Evolutionary conservation across 2,329 filamentous ascomycete species (phyloP).

Genomic region (Graphilbum fragrans): DNA sequence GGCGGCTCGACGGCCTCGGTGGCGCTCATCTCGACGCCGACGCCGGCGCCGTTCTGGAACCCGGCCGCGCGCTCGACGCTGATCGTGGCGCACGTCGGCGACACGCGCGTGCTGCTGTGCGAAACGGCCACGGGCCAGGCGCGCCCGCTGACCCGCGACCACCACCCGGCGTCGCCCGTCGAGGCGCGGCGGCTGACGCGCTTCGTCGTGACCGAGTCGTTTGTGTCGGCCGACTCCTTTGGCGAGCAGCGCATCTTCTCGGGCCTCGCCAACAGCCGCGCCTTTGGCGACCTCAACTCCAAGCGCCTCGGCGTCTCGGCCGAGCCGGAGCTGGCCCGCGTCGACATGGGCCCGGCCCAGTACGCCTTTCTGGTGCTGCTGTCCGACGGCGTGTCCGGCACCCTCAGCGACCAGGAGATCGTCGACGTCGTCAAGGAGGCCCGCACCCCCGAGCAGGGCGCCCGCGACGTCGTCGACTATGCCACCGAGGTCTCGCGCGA

Average conservation of each 20-base stretch:
- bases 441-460: slow-evolving; percentile 76
- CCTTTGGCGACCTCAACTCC: slow-evolving; percentile 84
- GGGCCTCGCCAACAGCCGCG: slow-evolving; percentile 83
- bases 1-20: slow-evolving; percentile 89
- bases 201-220: slow-evolving; percentile 47
- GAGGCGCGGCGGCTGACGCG: slow-evolving; percentile 76
- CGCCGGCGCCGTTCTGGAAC: slow-evolving; percentile 89
- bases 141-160: slow-evolving; percentile 74
- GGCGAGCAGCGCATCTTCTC: slow-evolving; percentile 87
- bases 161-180: slow-evolving; percentile 78
- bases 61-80: slow-evolving; percentile 75
- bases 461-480: slow-evolving; percentile 68
- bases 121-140: slow-evolving; percentile 72
- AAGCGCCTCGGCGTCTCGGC: slow-evolving; percentile 92
- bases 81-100: slow-evolving; percentile 81
- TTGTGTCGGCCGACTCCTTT: slow-evolving; percentile 81
- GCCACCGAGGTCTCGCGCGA: slow-evolving; percentile 68
- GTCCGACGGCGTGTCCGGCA: slow-evolving; percentile 79
- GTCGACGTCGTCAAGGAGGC: slow-evolving; percentile 94
- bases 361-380: slow-evolving; percentile 84
- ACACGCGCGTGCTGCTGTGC: slow-evolving; percentile 84
- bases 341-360: slow-evolving; percentile 71
- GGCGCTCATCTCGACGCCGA: slow-evolving; percentile 83
- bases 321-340: slow-evolving; percentile 74
- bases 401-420: slow-evolving; percentile 83